These are phyloP conservation scores for Nannizziopsis barbatae DNA, from an alignment of 2,329 filamentous ascomycete genomes.

Conservation along the genomic window DNA sequence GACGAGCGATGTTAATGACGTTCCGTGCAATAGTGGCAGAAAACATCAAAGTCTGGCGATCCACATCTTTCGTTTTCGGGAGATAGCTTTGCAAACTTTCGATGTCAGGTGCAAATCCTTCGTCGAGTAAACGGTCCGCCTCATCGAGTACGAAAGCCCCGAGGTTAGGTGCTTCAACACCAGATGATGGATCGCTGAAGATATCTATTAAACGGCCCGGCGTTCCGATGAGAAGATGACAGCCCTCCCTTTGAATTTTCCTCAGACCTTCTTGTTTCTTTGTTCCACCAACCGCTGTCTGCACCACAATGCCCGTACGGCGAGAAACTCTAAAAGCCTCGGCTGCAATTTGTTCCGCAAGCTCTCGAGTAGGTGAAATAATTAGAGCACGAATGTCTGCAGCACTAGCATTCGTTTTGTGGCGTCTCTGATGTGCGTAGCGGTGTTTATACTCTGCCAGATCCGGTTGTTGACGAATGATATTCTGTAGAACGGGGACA, in stretches of 20 bases:
- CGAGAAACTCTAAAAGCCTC: conserved; percentile 61
- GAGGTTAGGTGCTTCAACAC: conserved; percentile 53
- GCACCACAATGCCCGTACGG: conserved; percentile 56
- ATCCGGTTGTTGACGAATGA: conserved; percentile 51
- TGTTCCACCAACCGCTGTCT: conserved; percentile 85
- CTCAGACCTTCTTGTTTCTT: conserved; percentile 58
- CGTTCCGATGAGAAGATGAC: conserved; percentile 81
- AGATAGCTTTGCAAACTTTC: conserved; percentile 50
- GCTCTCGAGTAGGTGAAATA: conserved; percentile 52
- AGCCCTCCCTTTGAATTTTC: conserved; percentile 61
- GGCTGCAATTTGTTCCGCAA: conserved; percentile 53
- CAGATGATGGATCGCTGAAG: conserved; percentile 52
- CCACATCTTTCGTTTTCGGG: conserved; percentile 50
- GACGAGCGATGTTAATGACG: conserved; percentile 67
- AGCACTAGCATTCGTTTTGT: conserved; percentile 18
- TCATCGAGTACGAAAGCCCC: conserved; percentile 54
- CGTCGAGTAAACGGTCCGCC: conserved; percentile 56
- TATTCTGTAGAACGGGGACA: conserved; percentile 69
- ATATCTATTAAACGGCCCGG: conserved; percentile 80
- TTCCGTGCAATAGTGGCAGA: conserved; percentile 83
- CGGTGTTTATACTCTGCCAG: conserved; percentile 29
- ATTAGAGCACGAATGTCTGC: conserved; percentile 49
- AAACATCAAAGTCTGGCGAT: conserved; percentile 86
- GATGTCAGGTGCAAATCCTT: conserved; percentile 57
- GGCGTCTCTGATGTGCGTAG: neutral